phyloP scores from a whole-genome alignment of 148 eudicot genomes.

The Vaccinium myrtillus region DNA sequence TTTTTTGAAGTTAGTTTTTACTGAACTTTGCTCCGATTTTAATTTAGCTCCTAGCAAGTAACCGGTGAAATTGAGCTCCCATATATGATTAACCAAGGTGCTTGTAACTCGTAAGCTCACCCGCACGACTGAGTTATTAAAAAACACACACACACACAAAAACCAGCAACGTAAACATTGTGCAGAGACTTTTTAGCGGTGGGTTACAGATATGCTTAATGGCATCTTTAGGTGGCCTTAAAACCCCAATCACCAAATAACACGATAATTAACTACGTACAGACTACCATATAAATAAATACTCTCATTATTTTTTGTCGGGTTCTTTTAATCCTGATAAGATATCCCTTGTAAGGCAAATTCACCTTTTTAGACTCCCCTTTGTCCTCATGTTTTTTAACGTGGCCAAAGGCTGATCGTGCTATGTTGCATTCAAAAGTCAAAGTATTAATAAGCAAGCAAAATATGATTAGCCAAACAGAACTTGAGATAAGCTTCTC shows the following conservation, averaged over 20 bases:
- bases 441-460: neutral
- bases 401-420: slow-evolving; percentile 15
- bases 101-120: too few relatives aligned
- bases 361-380: neutral
- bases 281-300: neutral
- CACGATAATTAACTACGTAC: neutral
- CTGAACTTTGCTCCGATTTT: too few relatives aligned
- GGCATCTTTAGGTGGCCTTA: slow-evolving; percentile 7
- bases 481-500: neutral
- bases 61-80: too few relatives aligned
- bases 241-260: neutral
- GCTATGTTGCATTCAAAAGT: slow-evolving; percentile 3
- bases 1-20: too few relatives aligned
- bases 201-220: neutral
- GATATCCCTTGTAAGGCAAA: slow-evolving; percentile 5
- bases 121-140: too few relatives aligned
- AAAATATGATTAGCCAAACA: neutral
- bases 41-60: too few relatives aligned
- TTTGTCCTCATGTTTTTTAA: neutral
- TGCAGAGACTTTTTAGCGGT: neutral
- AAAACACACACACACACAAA: too few relatives aligned
- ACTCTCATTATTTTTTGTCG: slow-evolving; percentile 7
- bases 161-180: neutral
- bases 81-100: too few relatives aligned
- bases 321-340: slow-evolving; percentile 12